A percentile compares a stretch with the other conserved stretches of the same genome.
Conservation (phyloP, 2,329 filamentous ascomycete genomes). For the Nemania diffusa region DNA sequence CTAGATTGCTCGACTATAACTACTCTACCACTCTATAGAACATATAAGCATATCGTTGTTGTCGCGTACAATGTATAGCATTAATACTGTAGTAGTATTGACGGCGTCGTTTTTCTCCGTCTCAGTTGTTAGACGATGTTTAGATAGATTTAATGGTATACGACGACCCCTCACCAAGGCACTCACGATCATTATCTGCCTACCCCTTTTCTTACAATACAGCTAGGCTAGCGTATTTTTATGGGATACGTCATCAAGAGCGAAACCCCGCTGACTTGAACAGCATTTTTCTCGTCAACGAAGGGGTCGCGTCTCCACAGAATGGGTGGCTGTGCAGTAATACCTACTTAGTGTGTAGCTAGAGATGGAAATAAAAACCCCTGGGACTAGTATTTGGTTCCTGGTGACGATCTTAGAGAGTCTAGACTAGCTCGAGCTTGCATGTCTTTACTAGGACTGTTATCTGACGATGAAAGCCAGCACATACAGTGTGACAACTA, state of each 20-base stretch:
- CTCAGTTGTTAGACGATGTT: too few relatives aligned
- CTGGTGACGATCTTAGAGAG: neutral
- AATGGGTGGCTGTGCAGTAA: neutral
- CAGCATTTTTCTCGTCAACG: neutral
- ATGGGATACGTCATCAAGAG: neutral
- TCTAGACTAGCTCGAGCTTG: too few relatives aligned
- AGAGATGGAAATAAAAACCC: neutral
- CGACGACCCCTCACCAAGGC: neutral
- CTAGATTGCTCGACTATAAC: too few relatives aligned
- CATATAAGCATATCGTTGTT: too few relatives aligned
- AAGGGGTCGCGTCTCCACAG: neutral
- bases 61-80: too few relatives aligned
- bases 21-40: too few relatives aligned
- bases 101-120: too few relatives aligned
- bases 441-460: too few relatives aligned
- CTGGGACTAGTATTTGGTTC: neutral
- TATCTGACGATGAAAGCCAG: neutral
- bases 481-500: neutral
- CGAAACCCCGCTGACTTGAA: neutral
- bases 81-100: too few relatives aligned
- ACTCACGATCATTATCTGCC: neutral
- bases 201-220: neutral
- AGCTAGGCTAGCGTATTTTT: neutral
- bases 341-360: neutral
- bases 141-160: too few relatives aligned